Base-by-base conservation (phyloP, 176 grass and related monocot genomes). In the Puccinellia tenuiflora region DNA sequence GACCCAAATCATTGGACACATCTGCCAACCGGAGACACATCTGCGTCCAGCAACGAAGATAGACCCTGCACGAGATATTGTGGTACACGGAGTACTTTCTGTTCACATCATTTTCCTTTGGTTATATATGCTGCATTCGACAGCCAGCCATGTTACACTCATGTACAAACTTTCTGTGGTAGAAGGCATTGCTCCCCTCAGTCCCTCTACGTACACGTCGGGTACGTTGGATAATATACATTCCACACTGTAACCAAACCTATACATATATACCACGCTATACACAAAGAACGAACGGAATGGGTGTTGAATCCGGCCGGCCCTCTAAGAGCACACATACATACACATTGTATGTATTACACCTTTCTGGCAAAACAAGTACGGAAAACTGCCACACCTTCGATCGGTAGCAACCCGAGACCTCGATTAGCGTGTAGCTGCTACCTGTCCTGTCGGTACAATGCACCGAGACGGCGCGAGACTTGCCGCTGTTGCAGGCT, bases 151-250 rank as follows among this genome's bases (percentile, higher is more conserved):
- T 46, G 12, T 71, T 47, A 46, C 40, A 72, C 31, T 57, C 62
- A 85, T 85, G 52, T 77, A 85, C 83, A 89, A 53, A 71, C 39
- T 26, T 61, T 20, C 26, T 74, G 71, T 2, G 45, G 65, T 25
- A 82, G 63, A 73, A 82, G 66, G 66, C 47, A 83, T 75, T 79
- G 67, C 79, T 83, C 57, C 55, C 79, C 30, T 4, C 78, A 78
- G 73, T 35, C 45, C 72, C 54, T 79, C 73, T 83, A 74, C 7
- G 39, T 12, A 43, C 75, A 73, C 83, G 39, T 57, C 73, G 29
- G 46, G 45, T n/a, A n/a, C n/a, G n/a, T 56, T 68, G 80, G 18
- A 18, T 47, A 11, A 21, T 40, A 74, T 54, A 78, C 30, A 67
- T 16, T 68, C 18, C 46, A 29, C 55, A 78, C 12, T 56, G 47